A percentile compares a stretch with the other conserved stretches of the same genome.
Evolutionary conservation across 257 asterid genomes (phyloP).

Genomic region (Oldenlandia corymbosa): DNA sequence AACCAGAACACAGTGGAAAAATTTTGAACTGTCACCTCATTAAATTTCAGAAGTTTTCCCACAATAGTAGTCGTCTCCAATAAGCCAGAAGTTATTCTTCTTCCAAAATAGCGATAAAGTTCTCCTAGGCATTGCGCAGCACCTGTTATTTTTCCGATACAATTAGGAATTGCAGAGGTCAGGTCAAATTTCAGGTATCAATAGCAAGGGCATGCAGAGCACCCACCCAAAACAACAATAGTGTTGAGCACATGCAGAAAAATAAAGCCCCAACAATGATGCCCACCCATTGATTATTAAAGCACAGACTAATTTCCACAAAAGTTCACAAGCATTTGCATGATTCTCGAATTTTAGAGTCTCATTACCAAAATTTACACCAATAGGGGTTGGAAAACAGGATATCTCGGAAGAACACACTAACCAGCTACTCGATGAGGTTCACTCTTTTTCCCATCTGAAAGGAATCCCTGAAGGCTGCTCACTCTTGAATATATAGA

Average conservation of each 20-base stretch:
- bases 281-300: neutral
- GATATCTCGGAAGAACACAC: conserved; percentile 13
- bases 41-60: conserved; percentile 66
- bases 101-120: conserved; percentile 73
- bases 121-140: conserved; percentile 96
- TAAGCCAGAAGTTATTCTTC: conserved; percentile 77
- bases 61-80: conserved; percentile 80
- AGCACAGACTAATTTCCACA: neutral
- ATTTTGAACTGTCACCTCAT: conserved; percentile 56
- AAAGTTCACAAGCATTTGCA: too few relatives aligned
- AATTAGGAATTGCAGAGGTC: conserved; percentile 6
- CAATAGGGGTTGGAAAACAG: neutral
- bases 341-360: too few relatives aligned
- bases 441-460: conserved; percentile 83
- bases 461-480: conserved; percentile 92
- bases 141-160: conserved; percentile 38
- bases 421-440: conserved; percentile 87
- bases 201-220: neutral
- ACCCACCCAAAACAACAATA: neutral
- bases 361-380: too few relatives aligned
- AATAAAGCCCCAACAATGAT: neutral
- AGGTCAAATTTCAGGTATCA: conserved; percentile 10
- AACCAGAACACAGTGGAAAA: conserved; percentile 15
- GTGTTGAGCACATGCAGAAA: neutral
- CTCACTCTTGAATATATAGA: conserved; percentile 97